Percentiles rank a stretch among this genome's conserved stretches.
phyloP scores from a whole-genome alignment of 768 basidiomycete species.

The Kwoniella heveanensis region DNA sequence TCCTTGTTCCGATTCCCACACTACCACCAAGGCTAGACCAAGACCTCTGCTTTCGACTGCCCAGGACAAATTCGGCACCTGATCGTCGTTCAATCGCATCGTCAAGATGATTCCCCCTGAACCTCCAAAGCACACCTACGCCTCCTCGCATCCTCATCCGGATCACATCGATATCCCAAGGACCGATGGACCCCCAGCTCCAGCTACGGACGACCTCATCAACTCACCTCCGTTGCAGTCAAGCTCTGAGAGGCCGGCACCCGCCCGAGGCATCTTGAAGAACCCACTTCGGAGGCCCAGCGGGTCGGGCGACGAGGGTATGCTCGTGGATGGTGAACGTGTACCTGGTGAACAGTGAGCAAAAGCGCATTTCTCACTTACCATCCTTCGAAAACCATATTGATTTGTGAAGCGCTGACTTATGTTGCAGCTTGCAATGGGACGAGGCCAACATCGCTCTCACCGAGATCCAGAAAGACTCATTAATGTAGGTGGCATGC shows the following conservation, averaged over 20 bases:
- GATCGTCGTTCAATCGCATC: too few relatives aligned
- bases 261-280: slow-evolving; percentile 46
- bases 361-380: neutral
- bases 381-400: too few relatives aligned
- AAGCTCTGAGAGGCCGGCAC: slow-evolving; percentile 33
- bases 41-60: too few relatives aligned
- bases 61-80: too few relatives aligned
- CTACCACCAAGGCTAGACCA: too few relatives aligned
- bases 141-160: slow-evolving; percentile 38
- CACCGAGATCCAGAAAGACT: slow-evolving; percentile 92
- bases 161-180: slow-evolving; percentile 47
- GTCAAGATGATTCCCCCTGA: slow-evolving; percentile 10
- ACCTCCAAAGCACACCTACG: slow-evolving; percentile 27
- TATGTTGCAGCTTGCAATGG: slow-evolving; percentile 79
- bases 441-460: slow-evolving; percentile 90
- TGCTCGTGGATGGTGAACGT: slow-evolving; percentile 12
- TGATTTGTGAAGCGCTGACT: too few relatives aligned
- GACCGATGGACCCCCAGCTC: slow-evolving; percentile 6
- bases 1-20: too few relatives aligned
- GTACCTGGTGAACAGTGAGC: slow-evolving; percentile 25
- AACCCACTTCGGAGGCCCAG: slow-evolving; percentile 37
- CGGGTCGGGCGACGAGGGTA: slow-evolving; percentile 6
- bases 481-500: slow-evolving; percentile 66
- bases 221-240: slow-evolving; percentile 8
- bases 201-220: slow-evolving; percentile 27